phyloP scores from a whole-genome alignment of 129 eudicot genomes.

The Artemisia tridentata region DNA sequence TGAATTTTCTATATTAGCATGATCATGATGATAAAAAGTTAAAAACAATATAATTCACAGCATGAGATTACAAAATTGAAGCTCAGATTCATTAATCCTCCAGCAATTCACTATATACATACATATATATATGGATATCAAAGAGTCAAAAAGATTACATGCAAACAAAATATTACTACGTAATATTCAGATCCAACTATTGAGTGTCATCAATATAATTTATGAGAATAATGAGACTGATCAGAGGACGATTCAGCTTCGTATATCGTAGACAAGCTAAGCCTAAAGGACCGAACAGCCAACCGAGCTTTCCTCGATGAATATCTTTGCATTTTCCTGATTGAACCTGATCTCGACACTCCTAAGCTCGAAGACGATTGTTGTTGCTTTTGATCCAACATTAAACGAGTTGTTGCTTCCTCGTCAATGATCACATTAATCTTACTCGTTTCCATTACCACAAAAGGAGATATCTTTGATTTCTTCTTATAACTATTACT shows the following conservation, averaged over 20 bases:
- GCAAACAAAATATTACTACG: no score
- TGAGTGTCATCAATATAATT: neutral
- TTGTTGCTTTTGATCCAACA: neutral
- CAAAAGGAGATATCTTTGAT: conserved; percentile 34
- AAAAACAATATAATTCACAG: no score
- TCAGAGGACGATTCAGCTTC: conserved; percentile 24
- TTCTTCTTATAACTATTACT: neutral
- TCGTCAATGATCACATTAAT: conserved; percentile 35
- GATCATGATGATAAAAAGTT: no score
- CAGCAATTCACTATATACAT: no score
- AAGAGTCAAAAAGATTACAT: no score
- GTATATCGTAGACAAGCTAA: conserved; percentile 34
- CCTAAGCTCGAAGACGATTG: neutral
- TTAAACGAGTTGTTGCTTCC: conserved; percentile 7
- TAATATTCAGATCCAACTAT: no score
- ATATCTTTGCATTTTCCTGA: conserved; percentile 32
- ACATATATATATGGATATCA: no score
- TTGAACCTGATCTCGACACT: conserved; percentile 34
- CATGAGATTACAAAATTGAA: no score
- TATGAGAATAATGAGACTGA: conserved; percentile 18
- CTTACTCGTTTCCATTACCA: conserved; percentile 35
- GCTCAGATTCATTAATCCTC: no score
- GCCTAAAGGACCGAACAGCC: conserved; percentile 38
- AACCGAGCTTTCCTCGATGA: conserved; percentile 29
- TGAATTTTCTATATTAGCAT: no score